These are phyloP conservation scores for Microsporum canis DNA, from an alignment of 2,329 filamentous ascomycete genomes.

Conservation along the genomic window DNA sequence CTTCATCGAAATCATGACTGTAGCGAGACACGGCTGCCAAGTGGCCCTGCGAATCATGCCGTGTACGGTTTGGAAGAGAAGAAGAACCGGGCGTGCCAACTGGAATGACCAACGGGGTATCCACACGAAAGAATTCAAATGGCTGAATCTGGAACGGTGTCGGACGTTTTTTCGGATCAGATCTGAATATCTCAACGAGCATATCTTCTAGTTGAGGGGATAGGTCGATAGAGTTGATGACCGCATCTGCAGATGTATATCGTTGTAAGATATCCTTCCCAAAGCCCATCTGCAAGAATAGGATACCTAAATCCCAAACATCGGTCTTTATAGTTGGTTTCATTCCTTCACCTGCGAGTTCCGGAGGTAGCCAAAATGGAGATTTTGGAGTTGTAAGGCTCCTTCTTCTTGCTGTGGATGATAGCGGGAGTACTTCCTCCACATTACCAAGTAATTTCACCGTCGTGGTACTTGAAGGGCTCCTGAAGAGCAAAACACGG, in stretches of 20 bases:
- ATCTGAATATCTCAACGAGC: constrained; percentile 70
- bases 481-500: constrained; percentile 67
- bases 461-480: constrained; percentile 53
- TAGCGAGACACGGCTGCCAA: constrained; percentile 59
- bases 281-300: constrained; percentile 90
- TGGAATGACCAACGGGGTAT: constrained; percentile 28
- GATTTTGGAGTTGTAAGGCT: constrained; percentile 52
- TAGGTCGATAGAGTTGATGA: constrained; percentile 60
- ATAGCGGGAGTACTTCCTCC: constrained; percentile 39
- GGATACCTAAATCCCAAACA: constrained; percentile 86
- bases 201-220: constrained; percentile 70
- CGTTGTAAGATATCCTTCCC: constrained; percentile 64
- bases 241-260: constrained; percentile 64
- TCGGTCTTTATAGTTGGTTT: constrained; percentile 63
- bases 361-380: constrained; percentile 72
- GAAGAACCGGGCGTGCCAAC: constrained; percentile 11
- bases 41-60: constrained; percentile 52
- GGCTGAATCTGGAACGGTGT: constrained; percentile 64
- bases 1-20: constrained; percentile 78
- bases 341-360: constrained; percentile 52
- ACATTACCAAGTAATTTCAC: constrained; percentile 45
- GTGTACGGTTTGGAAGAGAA: constrained; percentile 40
- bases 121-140: constrained; percentile 37
- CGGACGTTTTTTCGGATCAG: constrained; percentile 71
- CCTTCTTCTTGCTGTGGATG: constrained; percentile 33